Evolutionary conservation across 2,329 filamentous ascomycete species (phyloP), one percentile per base, ranked within the genome.

Genomic region (Nemania abortiva): DNA sequence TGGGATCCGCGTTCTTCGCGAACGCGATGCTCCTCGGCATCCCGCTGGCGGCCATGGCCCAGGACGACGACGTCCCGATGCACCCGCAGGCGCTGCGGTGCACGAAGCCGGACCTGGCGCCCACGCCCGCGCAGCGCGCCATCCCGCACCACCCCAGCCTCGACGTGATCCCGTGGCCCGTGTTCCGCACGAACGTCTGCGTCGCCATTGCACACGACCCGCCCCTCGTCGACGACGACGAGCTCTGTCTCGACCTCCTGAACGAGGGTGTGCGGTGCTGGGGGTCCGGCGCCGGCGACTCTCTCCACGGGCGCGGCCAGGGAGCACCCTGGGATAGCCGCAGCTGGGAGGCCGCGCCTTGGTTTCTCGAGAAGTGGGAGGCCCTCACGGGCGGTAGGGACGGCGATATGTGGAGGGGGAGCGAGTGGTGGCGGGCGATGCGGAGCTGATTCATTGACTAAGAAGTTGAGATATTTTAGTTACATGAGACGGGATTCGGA

Each of bases 311-410:
- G 60, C 22, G 63, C 39, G 57, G 70, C 0, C 68, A 68, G 3
- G 76, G 76, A n/a, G 72, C 73, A 6, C 75, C 76, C 1, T 78
- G 76, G 76, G 76, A 78, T 45, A 60, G 42, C 11, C 69, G 75
- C 4, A 76, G 74, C 61, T 77, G 76, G 76, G 76, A 77, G 67
- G 76, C 74, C 1, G 65, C 70, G 7, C 70, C 70, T 7, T 77
- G 76, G 74, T 78, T 78, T 18, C 61, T 78, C 15, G 62, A 71
- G 53, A 77, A 78, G 56, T 78, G 75, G 70, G 72, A 52, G 57
- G 34, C 53, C 6, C 54, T 77, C 5, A 69, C 75, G 1, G 76
- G 71, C 15, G 75, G 74, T 3, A 70, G 75, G 55, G 73, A 74
- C 3, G 76, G 74, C 1, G 75, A 78, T 24, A 65, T 78, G 24